Evolutionary conservation across 2,329 filamentous ascomycete species (phyloP).

Genomic region (Hypoxylon sp.): DNA sequence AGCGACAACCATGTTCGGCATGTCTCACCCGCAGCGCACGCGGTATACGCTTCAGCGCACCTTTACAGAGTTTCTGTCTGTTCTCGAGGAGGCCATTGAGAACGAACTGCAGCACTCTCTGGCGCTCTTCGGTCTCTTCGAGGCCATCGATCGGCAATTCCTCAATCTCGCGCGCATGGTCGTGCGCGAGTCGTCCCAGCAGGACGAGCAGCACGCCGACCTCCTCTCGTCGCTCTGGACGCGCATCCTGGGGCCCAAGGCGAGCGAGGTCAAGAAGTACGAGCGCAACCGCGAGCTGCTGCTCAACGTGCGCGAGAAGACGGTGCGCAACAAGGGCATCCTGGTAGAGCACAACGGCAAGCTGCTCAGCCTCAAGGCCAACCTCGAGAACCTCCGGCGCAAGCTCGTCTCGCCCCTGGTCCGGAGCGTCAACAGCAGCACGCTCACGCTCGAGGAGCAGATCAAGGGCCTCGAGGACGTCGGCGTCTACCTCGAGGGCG

Average conservation of each 20-base stretch:
- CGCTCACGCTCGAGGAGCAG: constrained; percentile 82
- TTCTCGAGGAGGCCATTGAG: constrained; percentile 88
- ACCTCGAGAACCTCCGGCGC: constrained; percentile 81
- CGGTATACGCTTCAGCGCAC: constrained; percentile 82
- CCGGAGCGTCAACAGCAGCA: constrained; percentile 71
- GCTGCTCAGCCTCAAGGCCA: constrained; percentile 83
- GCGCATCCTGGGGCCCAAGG: constrained; percentile 79
- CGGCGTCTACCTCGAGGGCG: constrained; percentile 76
- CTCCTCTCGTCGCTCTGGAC: constrained; percentile 87
- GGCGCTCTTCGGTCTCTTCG: constrained; percentile 86
- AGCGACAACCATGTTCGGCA: constrained; percentile 78
- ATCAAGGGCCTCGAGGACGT: constrained; percentile 83
- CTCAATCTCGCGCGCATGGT: constrained; percentile 86
- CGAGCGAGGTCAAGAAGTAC: constrained; percentile 82
- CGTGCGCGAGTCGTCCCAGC: constrained; percentile 80
- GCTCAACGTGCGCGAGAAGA: constrained; percentile 79
- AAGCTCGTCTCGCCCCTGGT: constrained; percentile 88
- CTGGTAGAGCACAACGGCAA: constrained; percentile 87
- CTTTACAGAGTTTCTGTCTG: constrained; percentile 85
- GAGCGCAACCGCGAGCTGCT: constrained; percentile 88
- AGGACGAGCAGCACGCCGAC: constrained; percentile 82
- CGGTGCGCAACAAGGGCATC: constrained; percentile 85
- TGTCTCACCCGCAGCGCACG: constrained; percentile 81
- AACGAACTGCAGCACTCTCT: constrained; percentile 83
- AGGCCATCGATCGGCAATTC: constrained; percentile 89